Percentiles rank a stretch among this genome's conserved stretches.
Evolutionary conservation across 371 early-diverging fungal species (phyloP).

Genomic region (Mortierella sp.): DNA sequence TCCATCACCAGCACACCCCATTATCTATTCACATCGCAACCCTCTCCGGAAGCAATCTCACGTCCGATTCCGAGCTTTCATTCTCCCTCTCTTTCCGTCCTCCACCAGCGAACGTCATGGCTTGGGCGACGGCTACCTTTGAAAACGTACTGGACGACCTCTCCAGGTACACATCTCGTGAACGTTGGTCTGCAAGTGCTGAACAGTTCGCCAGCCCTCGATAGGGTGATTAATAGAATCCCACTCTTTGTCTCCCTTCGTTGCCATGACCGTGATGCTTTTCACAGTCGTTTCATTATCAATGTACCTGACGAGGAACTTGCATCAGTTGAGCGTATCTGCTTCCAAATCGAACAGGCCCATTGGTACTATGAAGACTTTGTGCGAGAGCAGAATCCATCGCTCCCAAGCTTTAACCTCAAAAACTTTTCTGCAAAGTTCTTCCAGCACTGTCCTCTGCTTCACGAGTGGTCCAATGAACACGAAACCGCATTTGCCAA

Average conservation of each 20-base stretch:
- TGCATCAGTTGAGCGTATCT: conserved; percentile 90
- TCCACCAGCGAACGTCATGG: conserved; percentile 53
- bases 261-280: conserved; percentile 1
- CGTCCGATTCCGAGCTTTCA: too few species aligned
- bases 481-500: conserved; percentile 88
- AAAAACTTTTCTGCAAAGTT: conserved; percentile 85
- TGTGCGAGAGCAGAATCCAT: conserved; percentile 84
- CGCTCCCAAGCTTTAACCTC: conserved; percentile 80
- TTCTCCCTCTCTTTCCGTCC: too few species aligned
- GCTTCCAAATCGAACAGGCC: conserved; percentile 99
- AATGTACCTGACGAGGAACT: conserved; percentile 96
- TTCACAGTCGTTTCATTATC: conserved; percentile 94
- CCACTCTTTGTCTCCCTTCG: background rate
- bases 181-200: background rate
- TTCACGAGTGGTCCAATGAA: conserved; percentile 87
- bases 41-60: too few species aligned
- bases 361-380: conserved; percentile 99
- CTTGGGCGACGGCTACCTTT: conserved; percentile 76
- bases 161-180: conserved; percentile 68
- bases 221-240: background rate
- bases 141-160: conserved; percentile 87
- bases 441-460: conserved; percentile 87
- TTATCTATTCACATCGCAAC: too few species aligned
- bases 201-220: background rate
- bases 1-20: too few species aligned